A percentile compares a stretch with the other conserved stretches of the same genome.
These are phyloP conservation scores for Mortierella sp. DNA, from an alignment of 371 early-diverging fungal species.

Conservation along the genomic window DNA sequence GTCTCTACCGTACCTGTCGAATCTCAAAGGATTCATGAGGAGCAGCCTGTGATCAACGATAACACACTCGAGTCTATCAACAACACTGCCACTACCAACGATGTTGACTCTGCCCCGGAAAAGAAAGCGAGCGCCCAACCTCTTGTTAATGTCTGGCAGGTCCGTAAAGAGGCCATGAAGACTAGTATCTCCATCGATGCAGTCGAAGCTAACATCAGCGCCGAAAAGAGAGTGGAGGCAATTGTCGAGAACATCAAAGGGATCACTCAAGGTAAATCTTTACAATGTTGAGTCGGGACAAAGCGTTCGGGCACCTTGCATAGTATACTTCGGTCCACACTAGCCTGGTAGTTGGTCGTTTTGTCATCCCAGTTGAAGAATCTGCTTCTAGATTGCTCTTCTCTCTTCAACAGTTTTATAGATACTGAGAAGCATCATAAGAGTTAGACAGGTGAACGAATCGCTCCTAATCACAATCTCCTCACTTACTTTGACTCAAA, in stretches of 20 bases:
- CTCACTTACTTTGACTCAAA: too few relatives aligned
- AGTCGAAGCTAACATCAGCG: constrained; percentile 16
- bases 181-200: too few relatives aligned
- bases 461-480: too few relatives aligned
- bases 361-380: too few relatives aligned
- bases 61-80: background rate
- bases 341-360: too few relatives aligned
- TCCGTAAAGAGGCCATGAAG: constrained; percentile 54
- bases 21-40: constrained; percentile 3
- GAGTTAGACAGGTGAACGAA: too few relatives aligned
- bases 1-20: constrained; percentile 10
- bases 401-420: too few relatives aligned
- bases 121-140: constrained; percentile 53
- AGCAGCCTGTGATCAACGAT: background rate
- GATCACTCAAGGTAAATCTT: constrained; percentile 45
- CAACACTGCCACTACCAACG: background rate
- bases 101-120: background rate
- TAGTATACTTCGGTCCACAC: too few relatives aligned
- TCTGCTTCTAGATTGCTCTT: too few relatives aligned
- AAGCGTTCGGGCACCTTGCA: too few relatives aligned
- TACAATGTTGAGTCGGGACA: too few relatives aligned
- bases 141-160: constrained; percentile 68
- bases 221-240: constrained; percentile 43
- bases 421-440: too few relatives aligned
- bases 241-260: constrained; percentile 53